These are phyloP conservation scores for Penicillium pancosmium DNA, from an alignment of 495 filamentous ascomycete genomes.

Conservation along the genomic window DNA sequence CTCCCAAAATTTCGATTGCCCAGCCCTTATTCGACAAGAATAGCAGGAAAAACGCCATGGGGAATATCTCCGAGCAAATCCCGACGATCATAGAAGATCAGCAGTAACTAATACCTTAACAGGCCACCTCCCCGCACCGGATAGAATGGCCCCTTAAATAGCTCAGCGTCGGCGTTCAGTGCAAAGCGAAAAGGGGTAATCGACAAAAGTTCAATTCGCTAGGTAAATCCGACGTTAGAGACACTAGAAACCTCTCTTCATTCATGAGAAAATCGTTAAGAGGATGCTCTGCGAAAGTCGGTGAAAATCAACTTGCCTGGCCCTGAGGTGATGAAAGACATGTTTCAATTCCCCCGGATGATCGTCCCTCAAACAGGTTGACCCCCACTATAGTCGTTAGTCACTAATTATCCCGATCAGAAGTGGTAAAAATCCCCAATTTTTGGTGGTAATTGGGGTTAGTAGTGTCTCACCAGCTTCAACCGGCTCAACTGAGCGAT, in stretches of 20 bases:
- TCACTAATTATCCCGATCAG: not conserved
- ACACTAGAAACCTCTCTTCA: no score
- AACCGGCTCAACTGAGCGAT: not conserved
- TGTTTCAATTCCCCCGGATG: conserved; percentile 17
- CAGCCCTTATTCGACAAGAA: not conserved
- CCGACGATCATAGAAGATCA: conserved; percentile 10
- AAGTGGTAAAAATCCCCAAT: conserved; percentile 9
- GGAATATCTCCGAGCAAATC: not conserved
- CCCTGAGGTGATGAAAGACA: conserved; percentile 7
- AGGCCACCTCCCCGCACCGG: conserved; percentile 2
- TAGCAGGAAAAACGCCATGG: not conserved
- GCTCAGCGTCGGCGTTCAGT: no score
- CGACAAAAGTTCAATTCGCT: no score
- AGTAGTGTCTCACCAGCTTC: conserved; percentile 16
- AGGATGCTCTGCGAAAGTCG: not conserved
- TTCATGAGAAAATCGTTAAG: no score
- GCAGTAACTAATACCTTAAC: conserved; percentile 9
- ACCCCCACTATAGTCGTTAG: not conserved
- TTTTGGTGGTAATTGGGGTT: conserved; percentile 7
- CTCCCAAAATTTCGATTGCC: not conserved
- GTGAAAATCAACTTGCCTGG: not conserved
- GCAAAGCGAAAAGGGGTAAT: no score
- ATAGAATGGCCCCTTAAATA: not conserved
- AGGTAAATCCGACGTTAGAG: no score
- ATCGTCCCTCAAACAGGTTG: conserved; percentile 1